A percentile compares a stretch with the other conserved stretches of the same genome.
phyloP scores from a whole-genome alignment of 163 green algal species.

The Chlamydomonas reinhardtii region DNA sequence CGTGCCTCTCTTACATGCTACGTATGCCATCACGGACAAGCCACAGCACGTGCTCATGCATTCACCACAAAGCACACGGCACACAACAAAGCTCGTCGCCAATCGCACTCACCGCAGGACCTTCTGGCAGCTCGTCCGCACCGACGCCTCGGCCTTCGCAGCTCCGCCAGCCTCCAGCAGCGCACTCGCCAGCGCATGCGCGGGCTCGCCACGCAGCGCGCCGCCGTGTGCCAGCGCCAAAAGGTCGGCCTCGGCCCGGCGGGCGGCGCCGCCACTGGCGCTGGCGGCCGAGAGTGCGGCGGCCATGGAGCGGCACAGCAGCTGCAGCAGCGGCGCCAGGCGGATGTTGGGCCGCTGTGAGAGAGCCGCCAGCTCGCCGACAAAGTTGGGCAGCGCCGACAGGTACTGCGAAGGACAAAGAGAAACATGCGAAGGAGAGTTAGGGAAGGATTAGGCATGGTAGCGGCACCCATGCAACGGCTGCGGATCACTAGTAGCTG shows the following conservation, averaged over 20 bases:
- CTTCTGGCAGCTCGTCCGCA: neutral
- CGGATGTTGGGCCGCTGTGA: constrained; percentile 48
- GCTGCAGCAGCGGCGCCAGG: constrained; percentile 58
- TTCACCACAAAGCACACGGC: no score
- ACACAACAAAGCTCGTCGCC: neutral
- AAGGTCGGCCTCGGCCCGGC: constrained; percentile 31
- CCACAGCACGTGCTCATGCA: no score
- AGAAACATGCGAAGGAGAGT: neutral
- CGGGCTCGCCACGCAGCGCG: constrained; percentile 26
- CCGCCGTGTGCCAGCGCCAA: constrained; percentile 43
- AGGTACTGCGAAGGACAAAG: constrained; percentile 42
- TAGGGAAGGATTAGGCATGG: neutral
- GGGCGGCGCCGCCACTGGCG: no score
- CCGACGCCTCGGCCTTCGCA: neutral
- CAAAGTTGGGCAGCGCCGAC: constrained; percentile 43
- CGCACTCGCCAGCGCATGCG: neutral
- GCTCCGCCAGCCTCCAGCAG: constrained; percentile 51
- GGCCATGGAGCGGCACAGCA: constrained; percentile 59
- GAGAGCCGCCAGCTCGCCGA: constrained; percentile 62
- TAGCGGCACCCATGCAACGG: neutral
- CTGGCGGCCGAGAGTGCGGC: neutral
- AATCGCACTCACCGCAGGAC: constrained; percentile 24
- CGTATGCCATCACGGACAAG: no score
- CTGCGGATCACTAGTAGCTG: neutral
- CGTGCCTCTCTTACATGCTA: neutral